Conservation (phyloP, 768 basidiomycete genomes). For the Butyriboletus loyo region DNA sequence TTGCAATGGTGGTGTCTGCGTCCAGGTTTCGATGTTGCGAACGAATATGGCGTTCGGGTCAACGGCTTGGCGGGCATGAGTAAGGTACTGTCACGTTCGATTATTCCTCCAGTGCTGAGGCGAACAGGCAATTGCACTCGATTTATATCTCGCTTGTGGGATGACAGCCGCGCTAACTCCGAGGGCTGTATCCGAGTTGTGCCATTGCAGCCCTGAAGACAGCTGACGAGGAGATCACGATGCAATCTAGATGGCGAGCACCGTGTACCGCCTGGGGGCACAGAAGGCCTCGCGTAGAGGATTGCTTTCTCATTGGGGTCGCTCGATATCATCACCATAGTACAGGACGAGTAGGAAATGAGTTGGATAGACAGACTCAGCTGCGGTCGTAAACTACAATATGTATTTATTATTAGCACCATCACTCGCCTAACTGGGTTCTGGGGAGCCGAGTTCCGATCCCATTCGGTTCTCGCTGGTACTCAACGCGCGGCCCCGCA, state of each 20-base stretch:
- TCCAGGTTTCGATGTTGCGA: constrained; percentile 55
- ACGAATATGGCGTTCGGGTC: constrained; percentile 63
- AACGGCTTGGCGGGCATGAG: constrained; percentile 69
- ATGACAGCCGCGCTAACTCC: constrained; percentile 42
- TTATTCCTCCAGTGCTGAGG: constrained; percentile 72
- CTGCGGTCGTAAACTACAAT: too few relatives aligned
- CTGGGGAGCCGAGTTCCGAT: constrained; percentile 19
- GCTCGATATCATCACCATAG: too few relatives aligned
- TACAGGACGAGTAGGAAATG: background rate
- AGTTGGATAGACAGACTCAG: too few relatives aligned
- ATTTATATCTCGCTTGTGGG: too few relatives aligned
- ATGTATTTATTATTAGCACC: too few relatives aligned
- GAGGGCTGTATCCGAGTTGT: constrained; percentile 63
- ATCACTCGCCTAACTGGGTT: too few relatives aligned
- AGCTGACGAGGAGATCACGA: background rate
- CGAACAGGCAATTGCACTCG: constrained; percentile 70
- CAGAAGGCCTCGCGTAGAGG: background rate
- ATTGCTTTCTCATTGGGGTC: too few relatives aligned
- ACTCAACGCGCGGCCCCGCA: background rate
- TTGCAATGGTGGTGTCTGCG: constrained; percentile 67
- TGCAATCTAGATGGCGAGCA: background rate
- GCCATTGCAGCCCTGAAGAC: constrained; percentile 43
- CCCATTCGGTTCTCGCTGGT: background rate
- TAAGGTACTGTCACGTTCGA: constrained; percentile 60
- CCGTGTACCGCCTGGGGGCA: background rate